Base-by-base conservation (phyloP, 208 protist species). In the Leishmania guyanensis region DNA sequence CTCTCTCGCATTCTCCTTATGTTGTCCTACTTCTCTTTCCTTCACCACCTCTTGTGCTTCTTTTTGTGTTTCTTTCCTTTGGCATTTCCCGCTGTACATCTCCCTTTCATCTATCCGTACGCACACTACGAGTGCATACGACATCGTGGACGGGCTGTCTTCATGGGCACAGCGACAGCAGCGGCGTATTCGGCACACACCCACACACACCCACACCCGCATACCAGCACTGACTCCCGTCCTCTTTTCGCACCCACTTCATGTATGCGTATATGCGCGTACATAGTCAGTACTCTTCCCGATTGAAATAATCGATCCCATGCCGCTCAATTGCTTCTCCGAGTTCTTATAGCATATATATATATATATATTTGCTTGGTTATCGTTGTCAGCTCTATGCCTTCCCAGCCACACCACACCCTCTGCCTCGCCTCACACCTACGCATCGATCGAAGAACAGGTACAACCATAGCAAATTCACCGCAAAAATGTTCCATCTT, bases 401-500 rank as follows among this genome's bases (percentile, higher is more conserved):
- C 6, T 4, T 5, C 29, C 1, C 9, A 33, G 62, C 62, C 62
- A 39, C 62, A 68, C 29, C 9, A 29, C 10, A 33, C 14, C 2
- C 48, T 62, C 51, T 62, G 12, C 53, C 58, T 76, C 53, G 51
- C 16, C 14, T 4, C 36, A 17, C 69, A 54, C 48, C 46, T 14
- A 53, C 46, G 36, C 46, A 29, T 71, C 36, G 22, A 9, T 43
- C 9, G 36, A 26, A 71, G 39, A 71, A 5, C 4, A 14, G 9
- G 26, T 54, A 29, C 14, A 73, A 12, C 12, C 20, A 12, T 33
- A 26, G 53, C n/a, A 54, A 5, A 8, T 0, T 33, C 5, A 73
- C 26, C 12, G 26, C 10, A 14, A 29, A 16, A 9, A 96, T 96
- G 93, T 78, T 96, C 54, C 93, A 96, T 71, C 66, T 89, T 12